Evolutionary conservation across 768 basidiomycete species (phyloP), one percentile per base, ranked within the genome.

Genomic region (Polyporus arcularius): DNA sequence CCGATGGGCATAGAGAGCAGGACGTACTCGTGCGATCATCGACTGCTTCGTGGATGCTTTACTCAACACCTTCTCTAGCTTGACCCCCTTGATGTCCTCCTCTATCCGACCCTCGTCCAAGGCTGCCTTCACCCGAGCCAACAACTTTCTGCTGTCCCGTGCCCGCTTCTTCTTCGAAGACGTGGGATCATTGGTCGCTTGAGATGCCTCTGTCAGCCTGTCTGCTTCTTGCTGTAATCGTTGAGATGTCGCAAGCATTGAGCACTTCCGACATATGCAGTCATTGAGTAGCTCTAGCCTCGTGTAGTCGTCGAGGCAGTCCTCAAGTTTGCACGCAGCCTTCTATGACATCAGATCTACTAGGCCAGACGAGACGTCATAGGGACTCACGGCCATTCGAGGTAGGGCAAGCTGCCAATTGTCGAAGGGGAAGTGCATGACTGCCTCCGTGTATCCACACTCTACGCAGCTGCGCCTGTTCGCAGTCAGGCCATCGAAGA

Each of bases 381-480:
- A 59, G n/a, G 62, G 15, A 82, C 85, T 68, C 72, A 90, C 87
- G 38, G 77, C 76, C 51, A 82, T 73, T 68, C 84, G 78, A 18
- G 92, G 92, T 14, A 94, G 76, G 31, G 88, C 81, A 45, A 96
- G 76, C 71, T 92, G 89, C 85, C 90, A 86, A 67, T 87, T 93
- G 71, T 95, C 90, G 65, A 95, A 89, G 1, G 87, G 79, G 70
- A 94, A 96, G 71, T 90, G 94, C 89, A 91, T 94, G 63, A 94
- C 94, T 3, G 94, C 91, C 69, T 96, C 94, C 14, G 93, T 94
- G 71, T 96, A 98, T 16, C 93, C 94, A 70, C 96, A 98, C 52
- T 85, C 80, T 49, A 91, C 80, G 68, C 96, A 98, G 64, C 90
- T 92, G 59, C 95, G 79, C 62, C 94, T 77, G 67, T 96, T 94